A percentile compares a stretch with the other conserved stretches of the same genome.
These are phyloP conservation scores for Lenwebbia sp. DNA, from an alignment of 345 rosid species.

Conservation along the genomic window DNA sequence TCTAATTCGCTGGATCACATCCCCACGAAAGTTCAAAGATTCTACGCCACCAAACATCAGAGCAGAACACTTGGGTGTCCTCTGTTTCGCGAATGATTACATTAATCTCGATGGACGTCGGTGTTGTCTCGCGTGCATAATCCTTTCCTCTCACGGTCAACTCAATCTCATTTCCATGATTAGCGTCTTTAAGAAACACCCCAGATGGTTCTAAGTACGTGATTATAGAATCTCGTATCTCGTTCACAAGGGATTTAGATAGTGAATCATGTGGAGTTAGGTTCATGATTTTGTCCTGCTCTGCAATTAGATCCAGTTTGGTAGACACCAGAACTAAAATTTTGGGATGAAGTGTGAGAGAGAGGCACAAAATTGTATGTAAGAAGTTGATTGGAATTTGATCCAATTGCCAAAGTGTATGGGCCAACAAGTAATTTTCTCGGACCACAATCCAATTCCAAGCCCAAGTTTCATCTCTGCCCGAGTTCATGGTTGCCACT, in stretches of 20 bases:
- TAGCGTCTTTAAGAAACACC: not conserved
- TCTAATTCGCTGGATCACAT: not conserved
- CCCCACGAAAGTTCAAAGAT: not conserved
- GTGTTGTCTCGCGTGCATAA: not conserved
- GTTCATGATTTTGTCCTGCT: not conserved
- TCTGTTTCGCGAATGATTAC: not conserved
- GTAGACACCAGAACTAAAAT: not conserved
- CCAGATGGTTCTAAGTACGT: not conserved
- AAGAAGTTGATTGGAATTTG: not conserved
- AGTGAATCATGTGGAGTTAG: not conserved
- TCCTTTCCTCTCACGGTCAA: not conserved
- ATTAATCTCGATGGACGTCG: not conserved
- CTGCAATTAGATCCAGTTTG: not conserved
- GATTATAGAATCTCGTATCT: not conserved
- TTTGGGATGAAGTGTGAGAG: not conserved
- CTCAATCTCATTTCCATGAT: not conserved
- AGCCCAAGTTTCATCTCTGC: not conserved
- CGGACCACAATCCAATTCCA: not conserved
- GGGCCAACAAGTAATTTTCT: not conserved
- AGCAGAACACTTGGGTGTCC: not conserved
- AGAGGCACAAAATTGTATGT: not conserved
- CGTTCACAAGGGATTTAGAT: not conserved
- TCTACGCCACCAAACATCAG: not conserved
- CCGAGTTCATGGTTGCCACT: not conserved
- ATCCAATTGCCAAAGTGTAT: not conserved